Evolutionary conservation across 2,329 filamentous ascomycete species (phyloP), one percentile per base, ranked within the genome.

Genomic region (Pseudocercospora musae): DNA sequence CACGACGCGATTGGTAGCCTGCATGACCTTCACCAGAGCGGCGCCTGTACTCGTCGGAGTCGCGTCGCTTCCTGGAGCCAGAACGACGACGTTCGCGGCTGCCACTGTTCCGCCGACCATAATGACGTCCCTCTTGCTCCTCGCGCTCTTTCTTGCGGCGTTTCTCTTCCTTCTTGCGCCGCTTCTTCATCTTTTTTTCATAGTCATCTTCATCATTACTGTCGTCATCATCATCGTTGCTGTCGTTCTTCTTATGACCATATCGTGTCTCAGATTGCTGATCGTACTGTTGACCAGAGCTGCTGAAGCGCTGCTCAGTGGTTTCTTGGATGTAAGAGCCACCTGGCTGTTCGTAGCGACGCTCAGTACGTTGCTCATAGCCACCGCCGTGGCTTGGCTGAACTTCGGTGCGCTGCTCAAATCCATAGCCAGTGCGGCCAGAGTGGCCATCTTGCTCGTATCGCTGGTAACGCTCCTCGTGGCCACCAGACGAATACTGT

Each of bases 281-380:
- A 15, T 62, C 60, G 49, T 72, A 71, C 37, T 72, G 66, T 5
- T 69, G 64, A 21, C 73, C 72, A 52, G 68, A 62, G 37, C 63
- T 65, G 10, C 61, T 65, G 37, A 71, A 61, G 20, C 68, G 57
- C 27, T 60, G 60, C 15, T 59, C 55, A 72, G 78, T 77, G 40
- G 76, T 76, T 58, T 80, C 74, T 40, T 75, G 72, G 9, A 77
- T 73, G 69, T 74, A 81, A 21, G 75, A 70, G 33, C 75, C 74
- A n/a, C 75, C 76, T 7, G 76, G 76, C 20, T 72, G 71, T 66
- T 81, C 78, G 53, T 84, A 81, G 20, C 76, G 80, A 29, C 80
- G 79, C 74, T 88, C 84, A 37, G 83, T 84, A 42, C 80, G 83
- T 66, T 85, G 79, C 69, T 88, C 83, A 64, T 85, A 87, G 5